Evolutionary conservation across 2,329 filamentous ascomycete genomes (phyloP).

Genomic region (Lasiodiplodia theobromae): DNA sequence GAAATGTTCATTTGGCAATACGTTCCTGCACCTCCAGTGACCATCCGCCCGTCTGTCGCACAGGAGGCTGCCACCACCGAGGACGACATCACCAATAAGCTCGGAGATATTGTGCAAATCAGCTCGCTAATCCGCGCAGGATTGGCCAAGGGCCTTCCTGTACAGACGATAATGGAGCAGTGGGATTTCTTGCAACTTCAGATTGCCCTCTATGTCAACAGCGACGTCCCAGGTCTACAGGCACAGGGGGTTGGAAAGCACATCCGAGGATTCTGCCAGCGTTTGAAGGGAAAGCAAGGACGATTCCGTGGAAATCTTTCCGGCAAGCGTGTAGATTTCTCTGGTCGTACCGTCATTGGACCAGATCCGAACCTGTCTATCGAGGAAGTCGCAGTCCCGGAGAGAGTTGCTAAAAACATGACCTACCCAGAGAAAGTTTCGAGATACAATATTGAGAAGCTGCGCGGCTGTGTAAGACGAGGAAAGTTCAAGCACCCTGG

Average conservation of each 20-base stretch:
- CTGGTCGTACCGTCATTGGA: conserved; percentile 95
- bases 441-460: conserved; percentile 82
- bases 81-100: conserved; percentile 94
- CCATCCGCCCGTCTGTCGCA: conserved; percentile 90
- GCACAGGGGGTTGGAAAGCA: conserved; percentile 82
- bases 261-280: conserved; percentile 92
- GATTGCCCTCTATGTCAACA: conserved; percentile 98
- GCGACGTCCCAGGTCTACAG: conserved; percentile 90
- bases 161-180: conserved; percentile 93
- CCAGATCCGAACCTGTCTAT: conserved; percentile 94
- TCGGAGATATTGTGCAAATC: conserved; percentile 95
- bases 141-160: conserved; percentile 79
- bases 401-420: conserved; percentile 92
- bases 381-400: conserved; percentile 90
- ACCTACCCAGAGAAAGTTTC: conserved; percentile 93
- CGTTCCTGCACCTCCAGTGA: conserved; percentile 90
- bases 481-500: conserved; percentile 85
- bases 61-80: conserved; percentile 95
- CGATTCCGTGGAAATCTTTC: conserved; percentile 96
- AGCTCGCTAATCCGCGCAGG: conserved; percentile 87
- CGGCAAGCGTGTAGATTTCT: conserved; percentile 98
- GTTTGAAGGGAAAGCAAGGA: conserved; percentile 95
- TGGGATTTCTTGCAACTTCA: conserved; percentile 98
- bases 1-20: conserved; percentile 99
- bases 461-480: conserved; percentile 75